These are phyloP conservation scores for Bertia moriformis DNA, from an alignment of 2,329 filamentous ascomycete species.

Conservation along the genomic window DNA sequence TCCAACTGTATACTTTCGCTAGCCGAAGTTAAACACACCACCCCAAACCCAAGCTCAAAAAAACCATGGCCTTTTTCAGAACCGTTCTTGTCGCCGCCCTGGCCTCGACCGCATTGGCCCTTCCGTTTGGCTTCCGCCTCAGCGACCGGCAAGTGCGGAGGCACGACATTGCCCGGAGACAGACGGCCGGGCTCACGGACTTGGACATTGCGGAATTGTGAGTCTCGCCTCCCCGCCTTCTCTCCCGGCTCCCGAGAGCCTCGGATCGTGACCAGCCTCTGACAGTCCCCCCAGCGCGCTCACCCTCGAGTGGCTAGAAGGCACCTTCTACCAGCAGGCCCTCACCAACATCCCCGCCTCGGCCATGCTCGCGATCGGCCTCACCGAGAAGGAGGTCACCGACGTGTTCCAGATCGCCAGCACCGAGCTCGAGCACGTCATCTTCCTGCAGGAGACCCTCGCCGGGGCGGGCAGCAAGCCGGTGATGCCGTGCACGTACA, in stretches of 20 bases:
- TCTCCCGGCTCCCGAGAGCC: no score
- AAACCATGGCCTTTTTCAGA: conserved; percentile 30
- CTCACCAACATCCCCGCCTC: conserved; percentile 50
- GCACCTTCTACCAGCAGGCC: conserved; percentile 57
- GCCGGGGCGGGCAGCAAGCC: conserved; percentile 47
- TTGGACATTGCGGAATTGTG: conserved; percentile 45
- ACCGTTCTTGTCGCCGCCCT: conserved; percentile 25
- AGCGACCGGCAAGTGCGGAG: conserved; percentile 27
- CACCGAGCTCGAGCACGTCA: conserved; percentile 50
- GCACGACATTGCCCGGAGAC: conserved; percentile 30
- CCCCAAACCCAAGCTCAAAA: no score
- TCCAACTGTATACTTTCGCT: conserved; percentile 5
- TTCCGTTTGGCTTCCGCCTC: conserved; percentile 28
- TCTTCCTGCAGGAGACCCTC: conserved; percentile 42
- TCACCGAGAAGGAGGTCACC: conserved; percentile 34
- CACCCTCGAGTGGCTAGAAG: conserved; percentile 63
- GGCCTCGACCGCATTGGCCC: conserved; percentile 27
- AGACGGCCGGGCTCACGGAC: conserved; percentile 32
- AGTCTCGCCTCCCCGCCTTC: conserved; percentile 9
- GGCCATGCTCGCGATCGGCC: conserved; percentile 50
- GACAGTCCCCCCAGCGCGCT: conserved; percentile 35
- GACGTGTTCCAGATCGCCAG: conserved; percentile 46
- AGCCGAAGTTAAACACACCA: conserved; percentile 9
- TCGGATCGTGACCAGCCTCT: conserved; percentile 6
- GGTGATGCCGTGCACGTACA: conserved; percentile 56